phyloP scores from a whole-genome alignment of 139 green algal species.

The Tetraselmis chui region DNA sequence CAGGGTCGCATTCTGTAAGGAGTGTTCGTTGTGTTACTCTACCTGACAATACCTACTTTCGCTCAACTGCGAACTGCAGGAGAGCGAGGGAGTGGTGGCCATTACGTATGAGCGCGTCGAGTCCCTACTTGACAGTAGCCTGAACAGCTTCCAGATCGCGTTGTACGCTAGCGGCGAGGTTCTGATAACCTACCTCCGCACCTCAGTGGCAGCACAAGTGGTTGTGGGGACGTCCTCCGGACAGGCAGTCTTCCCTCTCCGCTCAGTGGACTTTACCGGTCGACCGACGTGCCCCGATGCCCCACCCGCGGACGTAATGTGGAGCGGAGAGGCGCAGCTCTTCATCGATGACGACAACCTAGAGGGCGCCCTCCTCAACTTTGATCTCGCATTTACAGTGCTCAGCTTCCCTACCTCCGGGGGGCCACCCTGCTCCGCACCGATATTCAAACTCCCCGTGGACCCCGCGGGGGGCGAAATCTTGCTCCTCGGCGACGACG shows the following conservation, averaged over 20 bases:
- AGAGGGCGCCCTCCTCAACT: too few relatives aligned
- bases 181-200: not conserved
- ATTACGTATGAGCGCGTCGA: not conserved
- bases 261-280: not conserved
- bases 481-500: not conserved
- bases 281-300: not conserved
- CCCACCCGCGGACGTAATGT: not conserved
- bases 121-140: not conserved
- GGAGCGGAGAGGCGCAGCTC: not conserved
- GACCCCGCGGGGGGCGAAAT: not conserved
- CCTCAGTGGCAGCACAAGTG: not conserved
- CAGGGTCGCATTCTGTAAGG: too few relatives aligned
- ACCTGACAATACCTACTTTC: too few relatives aligned
- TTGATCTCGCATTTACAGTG: too few relatives aligned
- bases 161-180: not conserved
- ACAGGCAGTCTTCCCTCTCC: not conserved
- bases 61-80: too few relatives aligned
- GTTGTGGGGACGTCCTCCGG: not conserved
- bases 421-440: not conserved
- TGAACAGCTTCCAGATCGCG: not conserved
- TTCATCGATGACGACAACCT: too few relatives aligned
- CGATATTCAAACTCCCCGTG: not conserved
- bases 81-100: not conserved
- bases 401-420: not conserved
- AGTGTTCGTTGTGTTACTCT: too few relatives aligned